These are phyloP conservation scores for Jamesozyma lodderae DNA, from an alignment of 805 yeast genomes.

Conservation along the genomic window DNA sequence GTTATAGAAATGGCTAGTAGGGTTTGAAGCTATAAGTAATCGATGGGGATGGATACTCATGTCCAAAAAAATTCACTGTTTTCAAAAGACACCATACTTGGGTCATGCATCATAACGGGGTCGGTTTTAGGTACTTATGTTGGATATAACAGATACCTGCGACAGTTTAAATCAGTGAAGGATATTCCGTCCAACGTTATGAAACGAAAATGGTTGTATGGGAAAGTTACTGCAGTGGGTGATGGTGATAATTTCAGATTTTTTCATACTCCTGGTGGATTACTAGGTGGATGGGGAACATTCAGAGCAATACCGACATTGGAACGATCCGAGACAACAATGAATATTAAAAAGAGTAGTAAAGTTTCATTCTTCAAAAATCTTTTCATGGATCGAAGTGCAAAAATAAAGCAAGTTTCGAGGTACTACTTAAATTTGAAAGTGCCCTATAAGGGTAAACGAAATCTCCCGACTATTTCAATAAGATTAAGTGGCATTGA, in stretches of 20 bases:
- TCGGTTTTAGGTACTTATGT: constrained; percentile 35
- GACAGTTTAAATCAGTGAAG: constrained; percentile 40
- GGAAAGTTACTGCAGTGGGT: constrained; percentile 82
- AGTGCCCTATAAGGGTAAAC: constrained; percentile 23
- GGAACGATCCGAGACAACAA: constrained; percentile 10
- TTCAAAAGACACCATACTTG: not conserved
- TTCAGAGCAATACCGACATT: constrained; percentile 54
- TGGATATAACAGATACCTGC: constrained; percentile 39
- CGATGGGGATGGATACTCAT: not conserved
- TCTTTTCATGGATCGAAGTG: not conserved
- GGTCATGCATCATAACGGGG: constrained; percentile 23
- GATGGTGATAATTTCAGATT: constrained; percentile 94
- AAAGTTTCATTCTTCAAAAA: not conserved
- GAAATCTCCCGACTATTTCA: constrained; percentile 48
- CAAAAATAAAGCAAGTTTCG: constrained; percentile 7
- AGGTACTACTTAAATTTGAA: constrained; percentile 20
- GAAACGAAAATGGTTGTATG: constrained; percentile 42
- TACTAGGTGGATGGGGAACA: constrained; percentile 90
- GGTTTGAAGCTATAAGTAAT: too few relatives aligned
- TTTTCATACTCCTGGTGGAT: constrained; percentile 90
- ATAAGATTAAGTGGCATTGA: constrained; percentile 87
- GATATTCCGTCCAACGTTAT: constrained; percentile 43
- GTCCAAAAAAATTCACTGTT: not conserved
- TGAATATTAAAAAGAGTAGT: not conserved
- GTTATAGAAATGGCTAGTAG: too few relatives aligned